Evolutionary conservation across 2,329 filamentous ascomycete species (phyloP), one percentile per base, ranked within the genome.

Genomic region (Neospermospora avenae): DNA sequence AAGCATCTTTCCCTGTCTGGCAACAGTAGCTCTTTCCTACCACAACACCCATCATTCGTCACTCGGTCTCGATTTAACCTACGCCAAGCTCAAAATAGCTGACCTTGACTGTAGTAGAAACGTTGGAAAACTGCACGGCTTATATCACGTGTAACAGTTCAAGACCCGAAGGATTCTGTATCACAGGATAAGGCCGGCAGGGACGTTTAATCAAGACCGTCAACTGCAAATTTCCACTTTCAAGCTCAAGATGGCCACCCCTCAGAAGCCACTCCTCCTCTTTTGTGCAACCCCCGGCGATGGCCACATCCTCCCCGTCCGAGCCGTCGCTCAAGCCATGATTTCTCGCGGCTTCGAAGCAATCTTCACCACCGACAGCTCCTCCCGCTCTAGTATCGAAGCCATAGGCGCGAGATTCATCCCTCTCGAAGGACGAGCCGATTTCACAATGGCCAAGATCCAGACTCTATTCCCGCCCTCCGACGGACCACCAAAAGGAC

Each of bases 281-380:
- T 55, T 61, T 24, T 52, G 59, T 18, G 24, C 55, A 10, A 51
- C 49, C 10, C 59, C 59, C 14, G 45, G 62, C 22, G 35, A 58
- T 25, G 63, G 65, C 24, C 63, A 65, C 41, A 22, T 67, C 14
- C 62, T 60, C 39, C 63, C 65, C 1, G 55, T 66, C 8, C 42
- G 56, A 10, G 57, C 49, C 10, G 64, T 68, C 16, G 60, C 61
- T 6, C 62, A 64, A 45, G 42, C 55, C 4, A 59, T 68, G 11
- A 64, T 76, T 13, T 63, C 68, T 8, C 68, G 73, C 3, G 78
- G 77, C 4, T 80, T 77, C 58, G 68, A 74, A 8, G 69, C 77
- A 3, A 77, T 74, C 3, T 77, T 79, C 63, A 72, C 80, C 25
- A 71, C 72, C 5, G 75, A 75, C 1, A 64, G 68, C 0, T 62